These are phyloP conservation scores for Erodium moschatum DNA, from an alignment of 441 rosid species.

Conservation along the genomic window DNA sequence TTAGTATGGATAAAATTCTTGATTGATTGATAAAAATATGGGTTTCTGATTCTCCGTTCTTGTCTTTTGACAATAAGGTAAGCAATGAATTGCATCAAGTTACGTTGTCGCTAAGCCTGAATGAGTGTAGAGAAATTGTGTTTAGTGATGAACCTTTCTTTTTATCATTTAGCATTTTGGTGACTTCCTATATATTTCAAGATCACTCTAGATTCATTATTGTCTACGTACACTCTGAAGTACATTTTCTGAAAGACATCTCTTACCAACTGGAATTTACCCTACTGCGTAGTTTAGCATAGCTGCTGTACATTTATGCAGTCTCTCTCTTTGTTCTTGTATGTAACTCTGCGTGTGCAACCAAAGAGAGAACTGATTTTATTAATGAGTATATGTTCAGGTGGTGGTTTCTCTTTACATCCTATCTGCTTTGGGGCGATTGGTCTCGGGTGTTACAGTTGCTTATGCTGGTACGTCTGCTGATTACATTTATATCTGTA, in stretches of 20 bases:
- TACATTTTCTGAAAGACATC: not conserved
- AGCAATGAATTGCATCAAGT: too few relatives aligned
- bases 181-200: not conserved
- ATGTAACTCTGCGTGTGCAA: not conserved
- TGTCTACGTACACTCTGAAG: not conserved
- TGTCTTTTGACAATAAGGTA: too few relatives aligned
- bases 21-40: too few relatives aligned
- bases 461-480: conserved; percentile 69
- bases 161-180: not conserved
- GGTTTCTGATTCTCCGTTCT: too few relatives aligned
- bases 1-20: too few relatives aligned
- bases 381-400: conserved; percentile 32
- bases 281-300: not conserved
- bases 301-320: not conserved
- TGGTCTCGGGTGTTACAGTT: conserved; percentile 74
- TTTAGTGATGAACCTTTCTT: not conserved
- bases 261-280: not conserved
- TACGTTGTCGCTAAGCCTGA: too few relatives aligned
- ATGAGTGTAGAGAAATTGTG: not conserved
- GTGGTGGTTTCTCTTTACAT: conserved; percentile 65
- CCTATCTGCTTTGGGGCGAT: conserved; percentile 62
- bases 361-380: not conserved
- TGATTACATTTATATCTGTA: conserved; percentile 9
- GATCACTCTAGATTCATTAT: not conserved
- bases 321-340: not conserved